Base-by-base conservation (phyloP, 768 basidiomycete species). In the Agaricus sinodeliciosus region DNA sequence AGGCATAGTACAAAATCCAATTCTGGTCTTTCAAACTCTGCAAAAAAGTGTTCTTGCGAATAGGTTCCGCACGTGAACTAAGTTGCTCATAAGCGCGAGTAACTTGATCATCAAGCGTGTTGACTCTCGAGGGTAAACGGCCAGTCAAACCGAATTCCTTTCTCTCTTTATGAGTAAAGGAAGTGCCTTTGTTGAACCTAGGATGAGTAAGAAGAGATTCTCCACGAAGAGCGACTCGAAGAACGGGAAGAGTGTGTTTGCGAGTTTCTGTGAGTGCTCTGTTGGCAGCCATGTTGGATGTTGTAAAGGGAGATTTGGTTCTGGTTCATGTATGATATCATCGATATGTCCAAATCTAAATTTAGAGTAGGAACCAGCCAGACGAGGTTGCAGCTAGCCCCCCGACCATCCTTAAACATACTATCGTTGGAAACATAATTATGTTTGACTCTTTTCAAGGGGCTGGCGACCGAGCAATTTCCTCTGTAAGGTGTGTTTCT, bases 11-110 rank as follows among this genome's bases (percentile, higher is more conserved):
- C 18, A 94, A 70, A 1, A 87, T 84, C 81, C 82, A 82, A 58
- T 90, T 90, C 74, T 91, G 89, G 27, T 80, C 83, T 66, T 85
- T 86, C 61, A 89, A 62, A 54, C 82, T 84, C 67, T 85, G 84
- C 56, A 87, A 59, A 63, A 93, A 93, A 0, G 81, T 78, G 63
- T 91, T 91, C 72, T 88, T 87, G 48, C 73, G 48, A 31, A 76
- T 68, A 2, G 70, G 62, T 4, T 64, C 59, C 7, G 69, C 66
- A 4, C 65, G 64, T 13, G 60, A 48, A 36, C 63, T 46, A 3
- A 84, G 71, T 62, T 90, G 90, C 27, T 74, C 75, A 57, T 87
- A 90, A 0, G 90, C 90, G 18, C 90, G 75, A 28, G 73, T 67
- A 60, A 84, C 84, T 63, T 94, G 91, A 56, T 90, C 78, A 7